Percentiles rank a stretch among this genome's conserved stretches.
Conservation (phyloP, 768 basidiomycete species). For the Amanita rubescens region DNA sequence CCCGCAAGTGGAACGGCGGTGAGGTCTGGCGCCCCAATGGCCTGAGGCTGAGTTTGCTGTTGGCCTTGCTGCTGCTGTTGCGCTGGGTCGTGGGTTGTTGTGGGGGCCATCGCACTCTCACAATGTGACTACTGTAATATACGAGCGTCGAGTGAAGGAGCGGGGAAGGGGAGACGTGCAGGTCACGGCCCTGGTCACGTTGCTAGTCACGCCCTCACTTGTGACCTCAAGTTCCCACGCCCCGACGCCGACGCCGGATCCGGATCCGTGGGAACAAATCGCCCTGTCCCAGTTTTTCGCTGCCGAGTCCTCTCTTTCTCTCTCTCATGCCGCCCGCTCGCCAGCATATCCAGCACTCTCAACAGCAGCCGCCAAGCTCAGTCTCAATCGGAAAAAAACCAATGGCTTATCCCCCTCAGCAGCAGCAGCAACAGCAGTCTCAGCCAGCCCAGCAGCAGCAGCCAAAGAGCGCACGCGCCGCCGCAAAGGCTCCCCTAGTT, state of each 20-base stretch:
- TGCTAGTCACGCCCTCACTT: conserved; percentile 22
- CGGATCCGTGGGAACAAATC: not conserved
- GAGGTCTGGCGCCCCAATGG: conserved; percentile 20
- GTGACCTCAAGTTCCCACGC: no score
- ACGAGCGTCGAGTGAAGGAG: no score
- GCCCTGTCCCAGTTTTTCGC: not conserved
- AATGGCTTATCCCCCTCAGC: conserved; percentile 57
- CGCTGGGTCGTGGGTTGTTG: conserved; percentile 26
- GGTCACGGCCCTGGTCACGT: no score
- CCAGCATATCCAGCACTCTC: conserved; percentile 26
- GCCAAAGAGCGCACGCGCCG: conserved; percentile 35
- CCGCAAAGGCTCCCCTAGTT: conserved; percentile 39
- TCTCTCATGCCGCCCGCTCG: conserved; percentile 23
- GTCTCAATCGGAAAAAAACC: conserved; percentile 91
- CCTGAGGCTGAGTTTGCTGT: conserved; percentile 23
- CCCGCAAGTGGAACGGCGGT: conserved; percentile 20
- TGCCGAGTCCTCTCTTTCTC: not conserved
- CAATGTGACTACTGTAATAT: no score
- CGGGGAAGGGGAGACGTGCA: no score
- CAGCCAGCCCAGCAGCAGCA: no score
- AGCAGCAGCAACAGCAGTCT: no score
- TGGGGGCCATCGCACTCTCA: not conserved
- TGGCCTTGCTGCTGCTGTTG: conserved; percentile 26
- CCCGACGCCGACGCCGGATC: no score
- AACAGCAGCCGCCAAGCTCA: conserved; percentile 54